A percentile compares a stretch with the other conserved stretches of the same genome.
Evolutionary conservation across 148 eudicot genomes (phyloP).

Genomic region (Rhododendron molle): DNA sequence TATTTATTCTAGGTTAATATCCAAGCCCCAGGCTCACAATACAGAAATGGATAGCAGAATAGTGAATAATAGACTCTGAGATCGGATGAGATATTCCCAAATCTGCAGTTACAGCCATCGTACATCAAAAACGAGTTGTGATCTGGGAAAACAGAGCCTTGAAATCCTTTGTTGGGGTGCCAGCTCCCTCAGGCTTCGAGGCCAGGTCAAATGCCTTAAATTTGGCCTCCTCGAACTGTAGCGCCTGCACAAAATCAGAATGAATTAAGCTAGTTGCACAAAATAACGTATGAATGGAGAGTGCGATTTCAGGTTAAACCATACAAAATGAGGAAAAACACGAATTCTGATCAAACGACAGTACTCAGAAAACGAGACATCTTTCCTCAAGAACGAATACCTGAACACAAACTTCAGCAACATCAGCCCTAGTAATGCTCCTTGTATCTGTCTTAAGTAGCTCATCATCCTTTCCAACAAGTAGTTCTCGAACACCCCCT

Average conservation of each 20-base stretch:
- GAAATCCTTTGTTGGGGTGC: conserved; percentile 73
- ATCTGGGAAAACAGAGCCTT: conserved; percentile 59
- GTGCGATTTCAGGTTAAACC: neutral
- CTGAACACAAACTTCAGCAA: conserved; percentile 98
- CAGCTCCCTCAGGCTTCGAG: conserved; percentile 76
- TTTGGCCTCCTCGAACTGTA: conserved; percentile 74
- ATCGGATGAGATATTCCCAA: neutral
- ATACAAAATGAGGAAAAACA: neutral
- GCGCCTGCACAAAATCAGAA: conserved; percentile 41
- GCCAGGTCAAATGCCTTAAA: conserved; percentile 81
- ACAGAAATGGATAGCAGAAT: neutral
- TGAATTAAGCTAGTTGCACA: neutral
- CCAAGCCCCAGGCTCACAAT: neutral
- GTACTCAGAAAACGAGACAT: neutral
- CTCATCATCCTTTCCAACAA: conserved; percentile 94
- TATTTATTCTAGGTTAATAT: neutral
- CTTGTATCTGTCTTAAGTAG: conserved; percentile 80
- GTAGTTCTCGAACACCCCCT: conserved; percentile 75
- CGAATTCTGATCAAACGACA: neutral
- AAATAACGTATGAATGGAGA: neutral
- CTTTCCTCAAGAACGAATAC: conserved; percentile 21
- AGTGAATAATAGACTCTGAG: neutral
- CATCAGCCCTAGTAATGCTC: conserved; percentile 76
- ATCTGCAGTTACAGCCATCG: too few relatives aligned
- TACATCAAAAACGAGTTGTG: conserved; percentile 45